Base-by-base conservation (phyloP, 495 filamentous ascomycete genomes). In the Trichoderma orchidacearum region DNA sequence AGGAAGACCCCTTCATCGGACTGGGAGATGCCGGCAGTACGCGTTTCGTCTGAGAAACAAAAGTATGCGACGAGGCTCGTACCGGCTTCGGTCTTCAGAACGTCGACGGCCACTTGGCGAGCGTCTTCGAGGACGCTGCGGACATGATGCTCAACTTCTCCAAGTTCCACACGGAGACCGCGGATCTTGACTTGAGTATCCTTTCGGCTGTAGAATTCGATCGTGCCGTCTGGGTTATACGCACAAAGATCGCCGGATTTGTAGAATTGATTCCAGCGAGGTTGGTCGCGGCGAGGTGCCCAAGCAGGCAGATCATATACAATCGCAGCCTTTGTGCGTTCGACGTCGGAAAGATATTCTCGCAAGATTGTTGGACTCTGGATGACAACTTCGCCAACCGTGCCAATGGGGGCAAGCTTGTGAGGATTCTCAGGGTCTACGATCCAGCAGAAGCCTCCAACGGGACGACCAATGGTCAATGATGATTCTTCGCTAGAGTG, bases 221-320 rank as follows among this genome's bases (percentile, higher is more conserved):
- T 36, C 1, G 60, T 58, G n/a, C 70, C 70, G 30, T 71, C 72
- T 0, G 54, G 38, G 34, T 78, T 77, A 58, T 78, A 79, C 1
- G 73, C 72, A 12, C 73, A 81, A 4, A 82, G 62, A 56, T 83
- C 76, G 0, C 80, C 79, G 0, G 80, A 83, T 41, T 65, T 61
- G 58, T 80, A 81, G 45, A 77, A 53, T 32, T 45, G 21, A 53
- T 28, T 11, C 13, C 34, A 12, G n/a, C 51, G 13, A 29, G 28
- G 53, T 32, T 38, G 59, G 59, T 2, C 62, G 51, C 58, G 62
- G 62, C 28, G 23, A 31, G 4, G 21, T 32, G 55, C 55, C 55
- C 34, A 45, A 23, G 11, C 29, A 21, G 51, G 51, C 11, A 53
- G n/a, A 8, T 32, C 4, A 18, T 38, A 17, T 3, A 30, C 27